Evolutionary conservation across 345 rosid genomes (phyloP).

Genomic region (Eucalyptus cloeziana): DNA sequence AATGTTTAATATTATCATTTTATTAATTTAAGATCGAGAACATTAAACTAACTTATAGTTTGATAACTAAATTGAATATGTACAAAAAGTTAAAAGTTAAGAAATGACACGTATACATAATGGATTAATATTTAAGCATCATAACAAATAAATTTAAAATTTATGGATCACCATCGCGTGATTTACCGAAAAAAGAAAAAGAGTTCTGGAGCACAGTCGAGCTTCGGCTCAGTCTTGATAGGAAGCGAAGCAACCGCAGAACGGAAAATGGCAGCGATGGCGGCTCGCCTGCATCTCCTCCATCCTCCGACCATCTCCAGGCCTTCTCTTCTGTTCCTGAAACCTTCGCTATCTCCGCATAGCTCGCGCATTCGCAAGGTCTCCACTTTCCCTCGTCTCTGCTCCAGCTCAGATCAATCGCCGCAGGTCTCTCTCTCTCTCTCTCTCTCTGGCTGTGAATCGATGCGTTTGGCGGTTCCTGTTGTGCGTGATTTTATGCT

Average conservation of each 20-base stretch:
- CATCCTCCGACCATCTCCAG: conserved; percentile 14
- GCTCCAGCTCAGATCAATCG: conserved; percentile 3
- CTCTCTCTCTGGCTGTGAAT: not conserved
- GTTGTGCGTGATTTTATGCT: not conserved
- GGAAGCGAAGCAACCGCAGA: not conserved
- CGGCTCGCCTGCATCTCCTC: conserved; percentile 33
- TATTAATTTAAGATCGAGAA: no score
- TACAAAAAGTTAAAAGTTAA: no score
- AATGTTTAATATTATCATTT: no score
- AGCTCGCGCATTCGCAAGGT: conserved; percentile 10
- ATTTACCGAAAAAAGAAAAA: not conserved
- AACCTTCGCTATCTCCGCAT: not conserved
- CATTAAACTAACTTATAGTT: no score
- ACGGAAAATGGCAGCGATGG: conserved; percentile 25
- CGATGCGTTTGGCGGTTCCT: not conserved
- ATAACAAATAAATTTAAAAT: no score
- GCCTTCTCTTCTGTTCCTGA: conserved; percentile 6
- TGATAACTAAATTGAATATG: rapidly evolving
- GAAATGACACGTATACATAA: rapidly evolving
- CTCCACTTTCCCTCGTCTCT: conserved; percentile 15
- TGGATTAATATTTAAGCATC: rapidly evolving
- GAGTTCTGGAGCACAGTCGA: not conserved
- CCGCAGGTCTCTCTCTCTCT: not conserved
- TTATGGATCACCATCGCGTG: rapidly evolving
- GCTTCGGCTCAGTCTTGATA: not conserved